These are phyloP conservation scores for Geranium brycei DNA, from an alignment of 345 rosid species.

Conservation along the genomic window DNA sequence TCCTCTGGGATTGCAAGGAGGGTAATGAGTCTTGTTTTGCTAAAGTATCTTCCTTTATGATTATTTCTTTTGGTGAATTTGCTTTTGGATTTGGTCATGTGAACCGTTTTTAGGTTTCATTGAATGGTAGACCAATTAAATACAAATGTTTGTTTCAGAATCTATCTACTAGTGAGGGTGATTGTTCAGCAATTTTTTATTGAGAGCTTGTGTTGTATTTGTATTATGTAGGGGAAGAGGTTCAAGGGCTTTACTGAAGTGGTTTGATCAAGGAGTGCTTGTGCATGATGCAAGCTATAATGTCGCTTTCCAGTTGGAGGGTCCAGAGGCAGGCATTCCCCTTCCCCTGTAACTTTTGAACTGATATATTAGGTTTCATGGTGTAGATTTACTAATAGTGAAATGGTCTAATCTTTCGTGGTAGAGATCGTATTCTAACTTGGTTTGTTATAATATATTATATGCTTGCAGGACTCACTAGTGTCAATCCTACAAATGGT, in stretches of 20 bases:
- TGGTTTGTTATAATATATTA: not conserved
- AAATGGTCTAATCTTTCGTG: too few species aligned
- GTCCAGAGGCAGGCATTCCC: slow-evolving; percentile 53
- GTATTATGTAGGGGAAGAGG: slow-evolving; percentile 66
- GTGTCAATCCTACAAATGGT: slow-evolving; percentile 39
- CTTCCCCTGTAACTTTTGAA: slow-evolving; percentile 4
- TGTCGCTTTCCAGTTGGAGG: slow-evolving; percentile 55
- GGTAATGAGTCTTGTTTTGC: slow-evolving; percentile 23
- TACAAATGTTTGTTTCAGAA: too few species aligned
- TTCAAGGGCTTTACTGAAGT: slow-evolving; percentile 67
- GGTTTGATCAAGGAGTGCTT: slow-evolving; percentile 51
- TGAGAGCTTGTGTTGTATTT: slow-evolving; percentile 2
- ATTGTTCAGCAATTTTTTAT: too few species aligned
- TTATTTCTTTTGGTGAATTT: too few species aligned
- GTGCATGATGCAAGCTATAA: slow-evolving; percentile 71
- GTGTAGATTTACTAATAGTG: too few species aligned
- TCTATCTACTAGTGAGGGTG: too few species aligned
- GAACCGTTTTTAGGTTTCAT: too few species aligned
- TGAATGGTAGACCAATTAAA: too few species aligned
- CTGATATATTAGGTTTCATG: too few species aligned
- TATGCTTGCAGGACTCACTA: slow-evolving; percentile 43
- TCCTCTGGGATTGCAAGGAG: slow-evolving; percentile 83
- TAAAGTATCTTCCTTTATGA: not conserved
- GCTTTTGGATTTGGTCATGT: too few species aligned
- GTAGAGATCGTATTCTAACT: too few species aligned